Evolutionary conservation across 2,329 filamentous ascomycete species (phyloP).

Genomic region (Cephalotrichum gorgonifer): DNA sequence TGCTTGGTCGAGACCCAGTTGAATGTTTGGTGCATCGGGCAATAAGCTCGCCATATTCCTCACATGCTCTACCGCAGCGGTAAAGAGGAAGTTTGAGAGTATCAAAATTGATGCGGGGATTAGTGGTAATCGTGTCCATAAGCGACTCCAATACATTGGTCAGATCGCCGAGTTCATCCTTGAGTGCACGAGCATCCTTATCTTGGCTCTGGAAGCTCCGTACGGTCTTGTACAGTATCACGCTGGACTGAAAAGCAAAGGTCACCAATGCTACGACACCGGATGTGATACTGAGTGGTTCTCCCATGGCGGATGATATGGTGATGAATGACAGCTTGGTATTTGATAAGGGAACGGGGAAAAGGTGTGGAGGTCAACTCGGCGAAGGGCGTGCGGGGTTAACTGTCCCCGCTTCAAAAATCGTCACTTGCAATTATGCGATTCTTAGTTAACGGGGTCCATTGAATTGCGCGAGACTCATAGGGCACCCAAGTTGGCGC

Average conservation of each 20-base stretch:
- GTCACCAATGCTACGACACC: constrained; percentile 9
- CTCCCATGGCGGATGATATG: constrained; percentile 8
- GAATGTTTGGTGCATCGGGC: constrained; percentile 24
- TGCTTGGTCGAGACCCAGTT: constrained; percentile 21
- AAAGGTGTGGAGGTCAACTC: too few species aligned
- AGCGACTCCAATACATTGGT: constrained; percentile 23
- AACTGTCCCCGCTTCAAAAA: too few species aligned
- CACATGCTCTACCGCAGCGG: constrained; percentile 30
- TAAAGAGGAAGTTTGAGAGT: constrained; percentile 21
- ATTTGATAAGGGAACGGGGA: too few species aligned
- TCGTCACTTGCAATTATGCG: too few species aligned
- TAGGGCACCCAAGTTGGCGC: too few species aligned
- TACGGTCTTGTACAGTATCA: constrained; percentile 9
- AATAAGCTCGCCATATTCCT: constrained; percentile 26
- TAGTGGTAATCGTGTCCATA: constrained; percentile 14
- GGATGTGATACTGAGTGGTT: constrained; percentile 9
- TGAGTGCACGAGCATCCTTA: constrained; percentile 25
- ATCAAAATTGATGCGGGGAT: constrained; percentile 8
- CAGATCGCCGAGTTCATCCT: constrained; percentile 27
- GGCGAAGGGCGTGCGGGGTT: too few species aligned
- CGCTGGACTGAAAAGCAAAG: constrained; percentile 13
- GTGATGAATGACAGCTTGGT: too few species aligned
- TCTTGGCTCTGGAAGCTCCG: constrained; percentile 10
- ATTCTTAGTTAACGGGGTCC: too few species aligned
- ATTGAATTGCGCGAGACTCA: too few species aligned